phyloP scores from a whole-genome alignment of 2,329 filamentous ascomycete species.

The Pleoardoris graminearum region DNA sequence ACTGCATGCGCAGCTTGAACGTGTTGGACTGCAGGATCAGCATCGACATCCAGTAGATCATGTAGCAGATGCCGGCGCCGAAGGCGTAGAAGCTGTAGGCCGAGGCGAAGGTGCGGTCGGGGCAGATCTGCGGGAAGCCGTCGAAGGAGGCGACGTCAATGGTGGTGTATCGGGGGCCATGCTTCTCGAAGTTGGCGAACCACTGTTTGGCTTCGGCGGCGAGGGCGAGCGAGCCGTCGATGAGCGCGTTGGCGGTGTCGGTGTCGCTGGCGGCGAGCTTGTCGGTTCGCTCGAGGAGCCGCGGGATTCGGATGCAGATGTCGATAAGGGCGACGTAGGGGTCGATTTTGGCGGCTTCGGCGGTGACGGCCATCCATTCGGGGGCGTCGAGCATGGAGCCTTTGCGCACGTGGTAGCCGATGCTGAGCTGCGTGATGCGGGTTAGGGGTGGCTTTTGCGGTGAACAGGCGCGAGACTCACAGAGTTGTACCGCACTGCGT shows the following conservation, averaged over 20 bases:
- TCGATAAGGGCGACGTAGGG: constrained; percentile 41
- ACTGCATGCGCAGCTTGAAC: constrained; percentile 32
- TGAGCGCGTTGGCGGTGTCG: constrained; percentile 28
- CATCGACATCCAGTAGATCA: constrained; percentile 45
- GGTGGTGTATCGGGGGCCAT: constrained; percentile 35
- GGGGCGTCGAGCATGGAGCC: constrained; percentile 39
- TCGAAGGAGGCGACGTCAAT: constrained; percentile 29
- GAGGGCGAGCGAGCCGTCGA: constrained; percentile 31
- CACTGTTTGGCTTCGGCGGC: constrained; percentile 34
- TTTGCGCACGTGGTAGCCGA: constrained; percentile 42
- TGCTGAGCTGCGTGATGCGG: constrained; percentile 31
- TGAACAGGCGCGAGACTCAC: constrained; percentile 16
- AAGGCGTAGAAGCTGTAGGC: constrained; percentile 40
- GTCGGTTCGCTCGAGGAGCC: constrained; percentile 41
- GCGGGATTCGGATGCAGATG: constrained; percentile 39
- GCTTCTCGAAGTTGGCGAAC: constrained; percentile 36
- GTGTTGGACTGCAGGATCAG: constrained; percentile 42
- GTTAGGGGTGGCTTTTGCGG: background rate
- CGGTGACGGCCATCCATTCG: constrained; percentile 39
- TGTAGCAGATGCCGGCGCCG: constrained; percentile 38
- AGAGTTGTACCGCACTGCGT: constrained; percentile 43
- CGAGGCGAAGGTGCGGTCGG: constrained; percentile 32
- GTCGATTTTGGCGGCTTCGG: constrained; percentile 34
- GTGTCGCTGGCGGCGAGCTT: constrained; percentile 12
- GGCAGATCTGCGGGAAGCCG: constrained; percentile 31